These are phyloP conservation scores for Lentinula edodes DNA, from an alignment of 768 basidiomycete species.

Conservation along the genomic window DNA sequence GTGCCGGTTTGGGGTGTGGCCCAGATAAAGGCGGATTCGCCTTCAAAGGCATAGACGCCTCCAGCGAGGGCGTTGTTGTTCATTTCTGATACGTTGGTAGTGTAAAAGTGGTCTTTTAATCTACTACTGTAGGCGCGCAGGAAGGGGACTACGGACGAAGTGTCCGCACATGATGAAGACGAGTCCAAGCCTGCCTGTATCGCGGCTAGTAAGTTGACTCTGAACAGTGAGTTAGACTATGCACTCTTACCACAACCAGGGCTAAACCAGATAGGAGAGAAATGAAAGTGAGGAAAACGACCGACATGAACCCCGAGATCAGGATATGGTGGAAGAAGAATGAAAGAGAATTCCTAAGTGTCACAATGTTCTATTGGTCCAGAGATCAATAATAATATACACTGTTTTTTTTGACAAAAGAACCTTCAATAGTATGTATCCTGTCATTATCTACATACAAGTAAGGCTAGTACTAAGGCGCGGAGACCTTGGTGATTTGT, in stretches of 20 bases:
- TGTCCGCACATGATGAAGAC: background rate
- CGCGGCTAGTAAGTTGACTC: background rate
- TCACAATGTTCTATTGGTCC: background rate
- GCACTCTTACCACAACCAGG: background rate
- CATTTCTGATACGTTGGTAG: background rate
- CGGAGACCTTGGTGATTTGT: no score
- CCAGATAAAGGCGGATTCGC: background rate
- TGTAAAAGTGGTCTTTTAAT: background rate
- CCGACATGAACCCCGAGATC: background rate
- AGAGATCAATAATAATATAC: background rate
- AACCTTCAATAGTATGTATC: no score
- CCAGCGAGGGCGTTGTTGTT: background rate
- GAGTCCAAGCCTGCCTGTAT: background rate
- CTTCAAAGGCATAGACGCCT: background rate
- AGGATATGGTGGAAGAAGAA: background rate
- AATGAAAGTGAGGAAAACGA: background rate
- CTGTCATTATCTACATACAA: no score
- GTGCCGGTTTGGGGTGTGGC: background rate
- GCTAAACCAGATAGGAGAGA: background rate
- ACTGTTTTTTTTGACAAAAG: no score
- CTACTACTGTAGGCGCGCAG: background rate
- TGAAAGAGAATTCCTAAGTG: background rate
- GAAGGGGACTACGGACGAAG: background rate
- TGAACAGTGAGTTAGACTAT: background rate
- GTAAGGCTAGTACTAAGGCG: no score